phyloP scores from a whole-genome alignment of 2,329 filamentous ascomycete species.

The Ophiocordyceps unilateralis region DNA sequence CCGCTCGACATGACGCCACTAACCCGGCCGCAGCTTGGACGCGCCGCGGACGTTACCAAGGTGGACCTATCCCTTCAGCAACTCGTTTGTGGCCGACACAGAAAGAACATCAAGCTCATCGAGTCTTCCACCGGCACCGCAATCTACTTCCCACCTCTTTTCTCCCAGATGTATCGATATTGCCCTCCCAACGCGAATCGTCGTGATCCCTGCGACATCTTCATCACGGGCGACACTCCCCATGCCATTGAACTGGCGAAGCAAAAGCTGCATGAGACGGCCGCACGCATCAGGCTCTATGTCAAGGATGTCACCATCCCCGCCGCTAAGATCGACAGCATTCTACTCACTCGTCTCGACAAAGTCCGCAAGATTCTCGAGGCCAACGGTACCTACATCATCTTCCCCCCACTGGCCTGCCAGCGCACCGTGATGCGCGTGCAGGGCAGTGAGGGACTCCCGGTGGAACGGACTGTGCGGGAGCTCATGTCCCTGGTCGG shows the following conservation, averaged over 20 bases:
- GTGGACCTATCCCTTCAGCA: slow-evolving; percentile 81
- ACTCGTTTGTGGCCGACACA: slow-evolving; percentile 77
- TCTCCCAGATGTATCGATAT: slow-evolving; percentile 82
- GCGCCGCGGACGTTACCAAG: slow-evolving; percentile 61
- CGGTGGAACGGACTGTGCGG: slow-evolving; percentile 85
- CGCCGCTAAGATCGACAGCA: slow-evolving; percentile 84
- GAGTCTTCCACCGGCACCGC: slow-evolving; percentile 90
- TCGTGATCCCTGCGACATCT: slow-evolving; percentile 76
- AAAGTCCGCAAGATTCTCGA: slow-evolving; percentile 98
- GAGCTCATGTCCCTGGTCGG: slow-evolving; percentile 88
- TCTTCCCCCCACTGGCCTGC: slow-evolving; percentile 76
- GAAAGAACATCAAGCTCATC: slow-evolving; percentile 96
- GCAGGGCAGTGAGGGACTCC: slow-evolving; percentile 81
- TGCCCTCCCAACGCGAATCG: slow-evolving; percentile 65
- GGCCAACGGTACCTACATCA: slow-evolving; percentile 84
- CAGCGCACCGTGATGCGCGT: slow-evolving; percentile 74
- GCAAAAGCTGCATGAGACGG: slow-evolving; percentile 74
- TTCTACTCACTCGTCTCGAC: slow-evolving; percentile 77
- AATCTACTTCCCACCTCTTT: slow-evolving; percentile 94
- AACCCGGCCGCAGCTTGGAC: slow-evolving; percentile 37
- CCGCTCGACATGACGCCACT: slow-evolving; percentile 2
- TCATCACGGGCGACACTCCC: slow-evolving; percentile 78
- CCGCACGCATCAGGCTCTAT: slow-evolving; percentile 63
- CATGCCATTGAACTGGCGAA: slow-evolving; percentile 81
- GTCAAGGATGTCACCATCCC: slow-evolving; percentile 88